Percentiles rank a stretch among this genome's conserved stretches.
These are phyloP conservation scores for Pyrenochaeta sp. DNA, from an alignment of 2,329 filamentous ascomycete species.

Conservation along the genomic window DNA sequence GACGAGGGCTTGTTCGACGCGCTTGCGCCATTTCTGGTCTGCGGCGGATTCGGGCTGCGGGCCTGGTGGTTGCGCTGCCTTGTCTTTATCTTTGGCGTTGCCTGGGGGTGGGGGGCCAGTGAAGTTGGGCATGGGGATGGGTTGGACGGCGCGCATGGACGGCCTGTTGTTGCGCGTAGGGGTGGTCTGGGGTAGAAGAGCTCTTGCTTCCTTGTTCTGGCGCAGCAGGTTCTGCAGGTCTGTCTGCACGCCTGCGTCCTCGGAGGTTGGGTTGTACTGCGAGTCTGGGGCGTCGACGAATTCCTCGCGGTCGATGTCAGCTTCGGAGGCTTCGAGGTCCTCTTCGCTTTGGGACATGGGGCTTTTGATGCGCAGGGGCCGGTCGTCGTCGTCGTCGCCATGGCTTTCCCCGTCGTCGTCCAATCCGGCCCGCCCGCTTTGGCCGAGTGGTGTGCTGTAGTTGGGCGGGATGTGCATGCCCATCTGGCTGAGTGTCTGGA, in stretches of 20 bases:
- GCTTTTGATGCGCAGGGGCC: conserved; percentile 67
- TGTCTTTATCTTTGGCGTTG: neutral
- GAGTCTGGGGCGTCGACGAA: conserved; percentile 59
- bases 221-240: conserved; percentile 18
- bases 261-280: conserved; percentile 48
- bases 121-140: conserved; percentile 27
- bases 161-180: conserved; percentile 23
- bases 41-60: conserved; percentile 24
- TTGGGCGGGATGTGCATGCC: conserved; percentile 40
- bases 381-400: conserved; percentile 24
- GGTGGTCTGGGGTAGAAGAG: conserved; percentile 28
- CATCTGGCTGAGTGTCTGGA: conserved; percentile 45
- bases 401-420: conserved; percentile 16
- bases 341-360: conserved; percentile 81
- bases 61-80: neutral
- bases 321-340: conserved; percentile 53
- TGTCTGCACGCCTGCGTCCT: conserved; percentile 33
- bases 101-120: conserved; percentile 7
- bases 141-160: no score
- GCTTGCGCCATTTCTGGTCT: conserved; percentile 75
- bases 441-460: conserved; percentile 45
- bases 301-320: conserved; percentile 47
- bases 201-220: conserved; percentile 12
- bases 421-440: conserved; percentile 50
- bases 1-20: conserved; percentile 84